Base-by-base conservation (phyloP, 1,284 basidiomycete species). In the Moesziomyces sp. region DNA sequence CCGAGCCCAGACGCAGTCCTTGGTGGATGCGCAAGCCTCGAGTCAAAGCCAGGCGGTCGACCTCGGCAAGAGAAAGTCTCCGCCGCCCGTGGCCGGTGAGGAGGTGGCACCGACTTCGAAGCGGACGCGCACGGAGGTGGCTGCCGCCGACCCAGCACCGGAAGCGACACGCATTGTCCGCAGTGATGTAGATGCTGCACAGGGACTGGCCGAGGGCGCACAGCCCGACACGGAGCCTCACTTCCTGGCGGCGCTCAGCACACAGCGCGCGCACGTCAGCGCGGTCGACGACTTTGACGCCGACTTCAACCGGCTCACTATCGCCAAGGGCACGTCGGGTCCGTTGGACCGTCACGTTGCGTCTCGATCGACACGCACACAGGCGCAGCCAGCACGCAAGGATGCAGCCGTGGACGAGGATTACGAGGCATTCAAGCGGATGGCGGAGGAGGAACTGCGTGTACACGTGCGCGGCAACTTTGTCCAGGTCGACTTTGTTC, bases 401-500 rank as follows among this genome's bases (percentile, higher is more conserved):
- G 47, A 16, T 19, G 52, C 24, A n/a, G 38, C 28, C 16, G 33
- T 66, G 19, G 75, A 77, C 44, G 71, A 77, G 24, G 71, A 77
- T 38, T 77, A 71, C 30, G 61, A 74, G 45, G 71, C 67, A 9
- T 77, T 77, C 62, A 74, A 74, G 44, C 48, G 51, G 50, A 63
- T 77, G 64, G 67, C 75, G 2, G 75, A 77, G 43, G 71, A 77
- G 38, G 71, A 77, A 43, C 48, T 77, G 24, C 54, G 68, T 21
- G 74, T 77, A 16, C 57, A 73, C 45, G 67, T 73, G 5, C 33
- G 74, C 8, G 79, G 79, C 42, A 81, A 81, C 58, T 81, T 79
- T 61, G 73, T 81, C 9, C 77, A 79, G 56, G 79, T 81, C 8
- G 79, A 81, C 52, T 78, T 79, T 61, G 79, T 81, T 26, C 79